A percentile compares a stretch with the other conserved stretches of the same genome.
Conservation (phyloP, 2,329 filamentous ascomycete species). For the Fusarium multiceps region DNA sequence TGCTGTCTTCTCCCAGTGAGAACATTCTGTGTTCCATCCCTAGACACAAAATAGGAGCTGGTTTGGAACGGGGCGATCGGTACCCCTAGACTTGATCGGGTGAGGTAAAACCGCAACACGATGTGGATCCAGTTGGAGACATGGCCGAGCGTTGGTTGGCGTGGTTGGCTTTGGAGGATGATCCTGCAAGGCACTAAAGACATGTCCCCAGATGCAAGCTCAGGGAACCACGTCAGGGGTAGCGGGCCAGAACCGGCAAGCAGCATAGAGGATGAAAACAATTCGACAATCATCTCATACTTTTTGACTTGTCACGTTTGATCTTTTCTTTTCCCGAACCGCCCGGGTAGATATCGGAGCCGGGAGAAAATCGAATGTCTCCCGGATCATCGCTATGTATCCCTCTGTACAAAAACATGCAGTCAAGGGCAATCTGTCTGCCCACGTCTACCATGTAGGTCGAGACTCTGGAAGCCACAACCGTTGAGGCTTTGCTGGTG, state of each 20-base stretch:
- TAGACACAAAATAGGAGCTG: slow-evolving; percentile 16
- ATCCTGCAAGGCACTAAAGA: slow-evolving; percentile 41
- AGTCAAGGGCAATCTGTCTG: not conserved
- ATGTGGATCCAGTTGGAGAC: slow-evolving; percentile 37
- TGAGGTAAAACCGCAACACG: slow-evolving; percentile 41
- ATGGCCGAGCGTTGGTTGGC: slow-evolving; percentile 33
- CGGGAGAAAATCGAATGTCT: slow-evolving; percentile 15
- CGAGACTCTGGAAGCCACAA: slow-evolving; percentile 34
- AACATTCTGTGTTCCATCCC: not conserved
- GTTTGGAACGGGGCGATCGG: slow-evolving; percentile 35
- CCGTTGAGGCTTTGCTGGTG: slow-evolving; percentile 34
- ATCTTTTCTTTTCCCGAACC: slow-evolving; percentile 24
- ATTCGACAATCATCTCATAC: not conserved
- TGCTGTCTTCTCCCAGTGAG: not conserved
- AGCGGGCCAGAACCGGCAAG: slow-evolving; percentile 26
- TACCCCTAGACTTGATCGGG: slow-evolving; percentile 39
- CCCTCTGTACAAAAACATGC: slow-evolving; percentile 9
- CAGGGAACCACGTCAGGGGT: slow-evolving; percentile 43
- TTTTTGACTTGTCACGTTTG: slow-evolving; percentile 14
- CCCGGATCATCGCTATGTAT: slow-evolving; percentile 5
- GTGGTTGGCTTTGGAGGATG: slow-evolving; percentile 42
- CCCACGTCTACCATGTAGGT: not conserved
- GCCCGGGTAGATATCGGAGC: slow-evolving; percentile 26
- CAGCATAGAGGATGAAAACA: slow-evolving; percentile 17
- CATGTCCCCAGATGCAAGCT: slow-evolving; percentile 21